phyloP scores from a whole-genome alignment of 345 rosid species.

The Citrus mangshanensis region DNA sequence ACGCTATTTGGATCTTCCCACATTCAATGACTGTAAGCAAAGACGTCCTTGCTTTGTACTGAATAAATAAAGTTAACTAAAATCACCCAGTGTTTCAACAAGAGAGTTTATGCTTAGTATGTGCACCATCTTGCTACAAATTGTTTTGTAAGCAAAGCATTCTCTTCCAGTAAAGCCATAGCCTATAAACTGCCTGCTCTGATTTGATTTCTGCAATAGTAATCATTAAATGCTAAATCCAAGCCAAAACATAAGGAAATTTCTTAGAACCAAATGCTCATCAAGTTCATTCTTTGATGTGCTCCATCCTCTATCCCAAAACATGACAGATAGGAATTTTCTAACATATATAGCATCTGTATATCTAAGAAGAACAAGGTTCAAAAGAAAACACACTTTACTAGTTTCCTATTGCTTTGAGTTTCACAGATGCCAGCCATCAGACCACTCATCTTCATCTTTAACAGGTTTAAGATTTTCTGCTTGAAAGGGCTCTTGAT shows the following conservation, averaged over 20 bases:
- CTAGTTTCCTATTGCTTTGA: neutral
- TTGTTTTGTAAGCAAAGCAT: neutral
- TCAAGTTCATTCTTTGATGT: neutral
- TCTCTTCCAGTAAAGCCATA: neutral
- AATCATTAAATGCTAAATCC: neutral
- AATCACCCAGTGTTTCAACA: neutral
- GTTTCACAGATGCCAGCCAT: slow-evolving; percentile 43
- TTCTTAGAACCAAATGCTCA: neutral
- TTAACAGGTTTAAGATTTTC: slow-evolving; percentile 30
- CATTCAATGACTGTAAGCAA: neutral
- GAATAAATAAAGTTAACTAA: neutral
- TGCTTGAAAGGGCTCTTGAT: slow-evolving; percentile 18
- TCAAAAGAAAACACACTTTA: neutral
- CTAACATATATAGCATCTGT: neutral
- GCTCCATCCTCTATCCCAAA: neutral
- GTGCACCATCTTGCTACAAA: neutral
- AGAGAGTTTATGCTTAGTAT: neutral
- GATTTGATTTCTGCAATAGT: neutral
- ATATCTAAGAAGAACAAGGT: neutral
- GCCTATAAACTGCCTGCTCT: neutral
- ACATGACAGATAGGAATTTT: neutral
- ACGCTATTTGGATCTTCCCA: neutral
- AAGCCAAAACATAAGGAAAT: neutral
- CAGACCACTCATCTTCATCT: slow-evolving; percentile 73
- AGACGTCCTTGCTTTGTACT: neutral